These are phyloP conservation scores for Dothideomycetes sp. DNA, from an alignment of 2,329 filamentous ascomycete species.

Conservation along the genomic window DNA sequence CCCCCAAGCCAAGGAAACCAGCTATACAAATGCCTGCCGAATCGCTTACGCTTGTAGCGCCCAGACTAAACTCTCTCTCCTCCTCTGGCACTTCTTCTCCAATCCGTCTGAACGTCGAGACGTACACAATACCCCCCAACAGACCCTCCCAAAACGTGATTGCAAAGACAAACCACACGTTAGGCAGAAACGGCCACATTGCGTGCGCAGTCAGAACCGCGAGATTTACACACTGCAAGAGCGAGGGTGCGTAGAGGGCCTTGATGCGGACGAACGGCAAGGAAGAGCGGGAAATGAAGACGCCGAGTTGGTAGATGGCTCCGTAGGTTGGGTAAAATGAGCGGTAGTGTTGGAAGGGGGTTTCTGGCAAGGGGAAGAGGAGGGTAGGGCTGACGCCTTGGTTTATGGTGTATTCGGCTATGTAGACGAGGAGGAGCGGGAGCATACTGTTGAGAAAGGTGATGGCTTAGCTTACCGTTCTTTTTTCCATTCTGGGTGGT, in stretches of 20 bases:
- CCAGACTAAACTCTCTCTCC: conserved; percentile 84
- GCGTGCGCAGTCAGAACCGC: conserved; percentile 65
- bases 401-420: conserved; percentile 96
- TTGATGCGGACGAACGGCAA: conserved; percentile 79
- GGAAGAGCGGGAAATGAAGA: conserved; percentile 88
- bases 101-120: conserved; percentile 93
- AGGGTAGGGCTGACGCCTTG: conserved; percentile 86
- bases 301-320: conserved; percentile 88
- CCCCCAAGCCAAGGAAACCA: conserved; percentile 69
- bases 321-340: conserved; percentile 93
- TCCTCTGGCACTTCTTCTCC: conserved; percentile 67
- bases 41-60: conserved; percentile 85
- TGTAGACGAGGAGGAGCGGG: conserved; percentile 81
- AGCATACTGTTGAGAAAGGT: conserved; percentile 54
- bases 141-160: conserved; percentile 92
- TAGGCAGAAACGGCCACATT: conserved; percentile 71
- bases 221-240: conserved; percentile 76
- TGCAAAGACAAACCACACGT: conserved; percentile 73
- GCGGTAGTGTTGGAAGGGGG: conserved; percentile 72
- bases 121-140: conserved; percentile 84
- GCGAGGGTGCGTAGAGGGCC: conserved; percentile 68
- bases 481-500: too few relatives aligned
- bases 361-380: conserved; percentile 67
- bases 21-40: conserved; percentile 84
- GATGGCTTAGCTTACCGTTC: conserved; percentile 9